phyloP scores from a whole-genome alignment of 352 stramenopile species.

The Plasmopara muralis region DNA sequence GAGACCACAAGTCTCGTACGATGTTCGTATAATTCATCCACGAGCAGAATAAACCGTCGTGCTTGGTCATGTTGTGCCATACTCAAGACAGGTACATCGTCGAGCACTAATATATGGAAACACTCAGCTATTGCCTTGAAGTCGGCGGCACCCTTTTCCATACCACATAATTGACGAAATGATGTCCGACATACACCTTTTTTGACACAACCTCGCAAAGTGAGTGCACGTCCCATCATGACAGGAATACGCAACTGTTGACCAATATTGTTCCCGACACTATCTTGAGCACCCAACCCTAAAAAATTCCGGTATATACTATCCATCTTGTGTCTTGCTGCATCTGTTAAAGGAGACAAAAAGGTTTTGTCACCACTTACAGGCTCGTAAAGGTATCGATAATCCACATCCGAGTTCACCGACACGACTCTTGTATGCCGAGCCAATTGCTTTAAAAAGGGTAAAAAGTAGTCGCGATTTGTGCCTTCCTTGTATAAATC shows the following conservation, averaged over 20 bases:
- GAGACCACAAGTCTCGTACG: constrained; percentile 53
- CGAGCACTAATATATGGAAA: constrained; percentile 90
- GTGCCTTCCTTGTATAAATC: constrained; percentile 94
- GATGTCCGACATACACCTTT: constrained; percentile 61
- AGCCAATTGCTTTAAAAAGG: constrained; percentile 93
- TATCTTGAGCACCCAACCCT: constrained; percentile 5
- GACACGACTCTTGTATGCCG: constrained; percentile 78
- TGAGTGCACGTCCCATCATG: constrained; percentile 68
- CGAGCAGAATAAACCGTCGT: constrained; percentile 95
- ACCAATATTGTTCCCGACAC: background rate
- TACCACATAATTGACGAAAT: constrained; percentile 93
- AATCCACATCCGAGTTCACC: constrained; percentile 67
- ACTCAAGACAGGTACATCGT: constrained; percentile 80
- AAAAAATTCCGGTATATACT: constrained; percentile 38
- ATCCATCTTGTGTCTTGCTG: constrained; percentile 34
- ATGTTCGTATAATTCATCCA: constrained; percentile 97
- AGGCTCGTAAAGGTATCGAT: constrained; percentile 50
- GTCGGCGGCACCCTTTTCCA: constrained; percentile 91
- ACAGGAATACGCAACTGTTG: constrained; percentile 49
- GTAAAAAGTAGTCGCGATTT: constrained; percentile 95
- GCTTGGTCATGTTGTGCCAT: constrained; percentile 88
- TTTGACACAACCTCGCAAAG: constrained; percentile 31
- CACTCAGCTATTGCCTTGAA: constrained; percentile 90
- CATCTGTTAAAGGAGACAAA: constrained; percentile 37
- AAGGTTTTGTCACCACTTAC: constrained; percentile 37